Evolutionary conservation across 768 basidiomycete species (phyloP).

Genomic region (Baorangia bicolor): DNA sequence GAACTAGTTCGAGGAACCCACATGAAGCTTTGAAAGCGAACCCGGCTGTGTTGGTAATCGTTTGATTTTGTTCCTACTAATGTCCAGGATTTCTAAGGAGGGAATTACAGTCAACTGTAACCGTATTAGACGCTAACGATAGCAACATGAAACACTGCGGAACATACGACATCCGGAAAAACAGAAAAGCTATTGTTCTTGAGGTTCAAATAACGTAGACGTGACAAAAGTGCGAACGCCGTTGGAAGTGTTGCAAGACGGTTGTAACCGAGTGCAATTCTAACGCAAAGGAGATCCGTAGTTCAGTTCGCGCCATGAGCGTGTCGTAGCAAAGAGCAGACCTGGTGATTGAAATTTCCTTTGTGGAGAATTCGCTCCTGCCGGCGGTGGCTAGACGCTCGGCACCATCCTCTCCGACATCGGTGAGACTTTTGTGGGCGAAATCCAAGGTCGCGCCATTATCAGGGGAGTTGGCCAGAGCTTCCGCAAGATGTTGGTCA

Average conservation of each 20-base stretch:
- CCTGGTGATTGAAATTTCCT: slow-evolving; percentile 61
- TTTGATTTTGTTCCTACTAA: slow-evolving; percentile 89
- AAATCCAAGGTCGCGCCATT: slow-evolving; percentile 82
- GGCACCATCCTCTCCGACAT: slow-evolving; percentile 73
- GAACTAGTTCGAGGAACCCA: slow-evolving; percentile 32
- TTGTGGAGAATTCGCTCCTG: slow-evolving; percentile 43
- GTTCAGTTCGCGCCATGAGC: slow-evolving; percentile 6
- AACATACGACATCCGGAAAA: slow-evolving; percentile 85
- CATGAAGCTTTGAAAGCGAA: slow-evolving; percentile 71
- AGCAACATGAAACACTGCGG: slow-evolving; percentile 1
- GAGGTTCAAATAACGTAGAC: slow-evolving; percentile 82
- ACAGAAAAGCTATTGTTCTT: slow-evolving; percentile 78
- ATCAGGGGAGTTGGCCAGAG: slow-evolving; percentile 66
- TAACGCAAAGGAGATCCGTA: slow-evolving; percentile 29
- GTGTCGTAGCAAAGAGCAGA: slow-evolving; percentile 31
- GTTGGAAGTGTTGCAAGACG: slow-evolving; percentile 73
- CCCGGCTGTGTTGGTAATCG: slow-evolving; percentile 79
- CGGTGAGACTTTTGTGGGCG: slow-evolving; percentile 72
- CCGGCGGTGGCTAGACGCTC: slow-evolving; percentile 70
- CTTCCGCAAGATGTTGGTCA: slow-evolving; percentile 61
- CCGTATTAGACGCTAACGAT: slow-evolving; percentile 8
- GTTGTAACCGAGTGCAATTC: slow-evolving; percentile 87
- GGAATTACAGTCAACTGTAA: slow-evolving; percentile 77
- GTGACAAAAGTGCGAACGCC: slow-evolving; percentile 69
- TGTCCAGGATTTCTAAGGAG: slow-evolving; percentile 89